Conservation (phyloP, 2,329 filamentous ascomycete species). For the Onygenales sp. region DNA sequence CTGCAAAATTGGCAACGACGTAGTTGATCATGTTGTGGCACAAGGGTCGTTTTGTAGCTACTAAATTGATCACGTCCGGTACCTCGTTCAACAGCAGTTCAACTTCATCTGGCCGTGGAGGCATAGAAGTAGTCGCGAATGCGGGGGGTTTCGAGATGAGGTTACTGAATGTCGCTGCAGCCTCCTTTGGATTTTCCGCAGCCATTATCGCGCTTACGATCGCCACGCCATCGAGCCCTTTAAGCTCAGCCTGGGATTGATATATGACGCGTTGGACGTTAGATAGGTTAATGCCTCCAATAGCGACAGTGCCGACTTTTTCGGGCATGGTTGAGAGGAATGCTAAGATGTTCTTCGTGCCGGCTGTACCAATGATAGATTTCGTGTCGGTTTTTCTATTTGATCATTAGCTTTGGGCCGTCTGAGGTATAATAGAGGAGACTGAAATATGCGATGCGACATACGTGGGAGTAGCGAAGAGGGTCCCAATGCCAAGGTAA, state of each 20-base stretch:
- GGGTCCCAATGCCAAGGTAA: slow-evolving; percentile 84
- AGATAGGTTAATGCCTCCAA: slow-evolving; percentile 72
- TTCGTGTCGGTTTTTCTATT: slow-evolving; percentile 78
- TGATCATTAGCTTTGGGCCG: slow-evolving; percentile 6
- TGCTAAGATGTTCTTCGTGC: slow-evolving; percentile 57
- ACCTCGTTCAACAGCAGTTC: slow-evolving; percentile 25
- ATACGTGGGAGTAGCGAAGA: slow-evolving; percentile 76
- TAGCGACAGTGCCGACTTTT: slow-evolving; percentile 56
- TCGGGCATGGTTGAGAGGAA: slow-evolving; percentile 43
- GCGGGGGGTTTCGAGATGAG: slow-evolving; percentile 40
- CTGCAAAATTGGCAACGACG: slow-evolving; percentile 90
- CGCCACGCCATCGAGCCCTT: slow-evolving; percentile 68
- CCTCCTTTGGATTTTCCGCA: slow-evolving; percentile 55
- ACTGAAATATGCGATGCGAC: slow-evolving; percentile 14
- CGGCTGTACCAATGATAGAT: slow-evolving; percentile 63
- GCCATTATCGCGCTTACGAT: slow-evolving; percentile 84
- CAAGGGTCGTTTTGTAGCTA: slow-evolving; percentile 59
- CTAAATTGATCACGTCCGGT: slow-evolving; percentile 45
- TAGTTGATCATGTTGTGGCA: slow-evolving; percentile 97
- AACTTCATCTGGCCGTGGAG: slow-evolving; percentile 19
- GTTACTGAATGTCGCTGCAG: slow-evolving; percentile 49
- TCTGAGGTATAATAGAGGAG: not conserved
- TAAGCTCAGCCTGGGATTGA: slow-evolving; percentile 51
- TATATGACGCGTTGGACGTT: slow-evolving; percentile 68
- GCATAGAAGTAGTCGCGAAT: slow-evolving; percentile 23